Evolutionary conservation across 2,329 filamentous ascomycete species (phyloP), one percentile per base, ranked within the genome.

Genomic region (Davidsoniella eucalypti): DNA sequence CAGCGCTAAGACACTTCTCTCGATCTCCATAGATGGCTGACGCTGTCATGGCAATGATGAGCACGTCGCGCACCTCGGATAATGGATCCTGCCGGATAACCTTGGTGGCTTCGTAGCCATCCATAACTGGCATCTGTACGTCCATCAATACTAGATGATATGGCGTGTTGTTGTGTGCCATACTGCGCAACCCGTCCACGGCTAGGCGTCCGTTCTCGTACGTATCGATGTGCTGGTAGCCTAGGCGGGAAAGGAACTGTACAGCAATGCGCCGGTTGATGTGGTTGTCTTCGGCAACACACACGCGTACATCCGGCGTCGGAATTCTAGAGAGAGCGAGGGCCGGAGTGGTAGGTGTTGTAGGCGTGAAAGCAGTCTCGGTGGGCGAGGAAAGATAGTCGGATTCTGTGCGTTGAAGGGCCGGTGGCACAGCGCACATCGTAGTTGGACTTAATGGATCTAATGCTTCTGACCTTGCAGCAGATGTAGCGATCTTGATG

Each of bases 1-100:
- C 90, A 1, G 87, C 86, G 46, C 87, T 86, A n/a, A 95, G 69
- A 58, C 90, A 95, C 66, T 94, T 95, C 62, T 96, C 90, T 44
- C 88, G 75, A 61, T 96, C 90, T 16, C 90, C 90, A 61, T 92
- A 84, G 54, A 96, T 96, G 2, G 90, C 90, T 23, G 82, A 88
- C 1, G 90, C 90, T 1, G 90, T 96, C 90, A 96, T 95, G 50
- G 90, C 90, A 58, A 96, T 95, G 45, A 96, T 84, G n/a, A 95
- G 70, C 1, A 93, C 78, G 56, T 85, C 80, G 48, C 85, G 75
- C 9, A 96, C 86, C 6, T 76, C 75, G 36, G 87, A 81, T 52
- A 87, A 75, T 0, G 76, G 63, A 62, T 95, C 87, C 57, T 78
- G 77, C 8, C 88, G 80, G 42, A 95, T 78, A 52, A 87, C 73